Conservation (phyloP, 108 stramenopile genomes). For the Pseudonitzschia pungens region DNA sequence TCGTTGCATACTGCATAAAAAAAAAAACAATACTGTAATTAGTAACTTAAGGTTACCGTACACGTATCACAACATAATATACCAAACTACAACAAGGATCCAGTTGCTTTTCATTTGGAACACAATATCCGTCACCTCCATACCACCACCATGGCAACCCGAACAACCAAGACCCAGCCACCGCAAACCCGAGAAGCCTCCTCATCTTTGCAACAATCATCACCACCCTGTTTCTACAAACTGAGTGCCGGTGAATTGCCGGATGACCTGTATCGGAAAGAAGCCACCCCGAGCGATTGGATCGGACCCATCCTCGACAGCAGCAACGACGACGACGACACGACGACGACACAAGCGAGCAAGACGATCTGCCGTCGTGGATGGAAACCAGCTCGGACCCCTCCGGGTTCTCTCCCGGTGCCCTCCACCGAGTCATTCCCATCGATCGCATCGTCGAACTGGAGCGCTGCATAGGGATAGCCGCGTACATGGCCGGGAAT, state of each 20-base stretch:
- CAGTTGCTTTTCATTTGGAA: too few species aligned
- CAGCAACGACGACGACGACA: conserved; percentile 18
- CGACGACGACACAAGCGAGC: not conserved
- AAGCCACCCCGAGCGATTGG: conserved; percentile 50
- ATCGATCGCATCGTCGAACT: conserved; percentile 50
- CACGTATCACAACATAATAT: too few species aligned
- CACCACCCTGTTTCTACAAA: conserved; percentile 40
- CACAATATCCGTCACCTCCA: too few species aligned
- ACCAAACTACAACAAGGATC: too few species aligned
- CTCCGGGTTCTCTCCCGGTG: conserved; percentile 41
- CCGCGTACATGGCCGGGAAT: conserved; percentile 61
- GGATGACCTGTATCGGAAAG: conserved; percentile 45
- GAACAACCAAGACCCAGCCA: too few species aligned
- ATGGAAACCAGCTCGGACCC: not conserved
- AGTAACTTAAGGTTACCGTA: too few species aligned
- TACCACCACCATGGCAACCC: too few species aligned
- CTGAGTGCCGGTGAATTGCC: conserved; percentile 50
- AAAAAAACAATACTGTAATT: too few species aligned
- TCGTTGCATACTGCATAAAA: too few species aligned
- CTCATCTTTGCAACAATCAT: not conserved
- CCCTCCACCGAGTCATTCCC: conserved; percentile 28
- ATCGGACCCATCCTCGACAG: not conserved
- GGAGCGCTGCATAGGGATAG: conserved; percentile 58
- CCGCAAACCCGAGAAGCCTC: not conserved
- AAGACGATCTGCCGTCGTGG: not conserved